A percentile compares a stretch with the other conserved stretches of the same genome.
Conservation (phyloP, 177 flowering plant species). For the Tripterygium wilfordii region DNA sequence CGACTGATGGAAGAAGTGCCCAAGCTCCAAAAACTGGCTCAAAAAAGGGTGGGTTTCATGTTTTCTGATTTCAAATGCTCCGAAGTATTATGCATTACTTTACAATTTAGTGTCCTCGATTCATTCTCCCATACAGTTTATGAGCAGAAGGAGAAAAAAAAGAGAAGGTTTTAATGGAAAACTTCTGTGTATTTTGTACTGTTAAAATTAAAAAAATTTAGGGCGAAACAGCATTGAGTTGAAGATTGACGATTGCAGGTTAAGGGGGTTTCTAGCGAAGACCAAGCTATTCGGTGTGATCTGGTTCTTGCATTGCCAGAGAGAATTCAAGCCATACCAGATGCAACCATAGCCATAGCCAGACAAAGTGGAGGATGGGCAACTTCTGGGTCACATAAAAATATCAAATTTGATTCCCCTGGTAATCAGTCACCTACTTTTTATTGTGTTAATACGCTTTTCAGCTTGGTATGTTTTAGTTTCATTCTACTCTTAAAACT, state of each 20-base stretch:
- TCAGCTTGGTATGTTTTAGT: no score
- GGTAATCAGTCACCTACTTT: no score
- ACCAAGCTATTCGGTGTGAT: constrained; percentile 31
- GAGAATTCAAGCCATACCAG: constrained; percentile 47
- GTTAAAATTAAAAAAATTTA: constrained; percentile 9
- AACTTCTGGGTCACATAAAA: constrained; percentile 23
- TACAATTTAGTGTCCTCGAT: neutral
- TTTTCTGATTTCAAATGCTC: neutral
- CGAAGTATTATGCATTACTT: neutral
- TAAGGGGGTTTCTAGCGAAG: constrained; percentile 48
- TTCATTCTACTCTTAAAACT: no score
- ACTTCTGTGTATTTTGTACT: neutral
- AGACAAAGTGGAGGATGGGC: constrained; percentile 32
- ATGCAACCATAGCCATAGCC: constrained; percentile 23
- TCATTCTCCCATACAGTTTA: neutral
- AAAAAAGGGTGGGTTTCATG: constrained; percentile 35
- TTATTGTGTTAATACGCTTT: no score
- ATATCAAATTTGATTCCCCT: constrained; percentile 36
- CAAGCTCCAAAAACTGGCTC: constrained; percentile 46
- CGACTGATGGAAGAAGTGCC: constrained; percentile 47
- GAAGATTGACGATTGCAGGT: constrained; percentile 31
- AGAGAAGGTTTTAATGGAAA: neutral
- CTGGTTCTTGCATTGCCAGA: constrained; percentile 39
- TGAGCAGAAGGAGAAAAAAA: no score
- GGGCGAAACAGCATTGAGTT: no score